Base-by-base conservation (phyloP, 352 stramenopile species). In the Phytophthora niederhauseri region DNA sequence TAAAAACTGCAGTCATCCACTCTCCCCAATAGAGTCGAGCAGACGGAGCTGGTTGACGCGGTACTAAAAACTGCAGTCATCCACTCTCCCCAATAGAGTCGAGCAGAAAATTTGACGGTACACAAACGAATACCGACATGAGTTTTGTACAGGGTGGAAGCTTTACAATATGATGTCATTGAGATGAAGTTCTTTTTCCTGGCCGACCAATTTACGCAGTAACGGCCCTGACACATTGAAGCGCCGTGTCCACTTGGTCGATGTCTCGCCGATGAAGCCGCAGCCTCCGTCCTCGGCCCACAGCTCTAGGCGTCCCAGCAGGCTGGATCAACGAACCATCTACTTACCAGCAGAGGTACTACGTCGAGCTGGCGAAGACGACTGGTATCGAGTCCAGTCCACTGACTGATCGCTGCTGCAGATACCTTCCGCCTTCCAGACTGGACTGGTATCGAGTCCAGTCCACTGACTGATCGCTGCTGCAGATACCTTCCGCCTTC, bases 1-100 rank as follows among this genome's bases (percentile, higher is more conserved):
- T 88, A 12, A 60, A 77, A 2, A 57, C 41, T 58, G 72, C 82
- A 30, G 55, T 54, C 19, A 67, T 91, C 34, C 71, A 84, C 49
- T 31, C 49, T 11, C 41, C 70, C 41, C 54, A 79, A 30, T 62
- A 64, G 52, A 49, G n/a, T n/a, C n/a, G n/a, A 76, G 6, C 68
- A 87, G 9, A 43, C 77, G 3, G 56, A 76, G 19, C 66, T 87
- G n/a, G 84, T 90, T 3, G 68, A 84, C 36, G 68, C 66, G 3
- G 73, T 87, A 1, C 66, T 88, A 12, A 60, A 77, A 2, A 57
- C 41, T 58, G 72, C 82, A 30, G 55, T 54, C 19, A 67, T 91
- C 34, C 71, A 84, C 49, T 31, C 49, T 11, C 41, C 70, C 41
- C 54, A 79, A 30, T 62, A 64, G 52, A 49, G 12, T 43, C 58